Evolutionary conservation across 2,329 filamentous ascomycete genomes (phyloP).

Genomic region (Stemphylium vesicarium): DNA sequence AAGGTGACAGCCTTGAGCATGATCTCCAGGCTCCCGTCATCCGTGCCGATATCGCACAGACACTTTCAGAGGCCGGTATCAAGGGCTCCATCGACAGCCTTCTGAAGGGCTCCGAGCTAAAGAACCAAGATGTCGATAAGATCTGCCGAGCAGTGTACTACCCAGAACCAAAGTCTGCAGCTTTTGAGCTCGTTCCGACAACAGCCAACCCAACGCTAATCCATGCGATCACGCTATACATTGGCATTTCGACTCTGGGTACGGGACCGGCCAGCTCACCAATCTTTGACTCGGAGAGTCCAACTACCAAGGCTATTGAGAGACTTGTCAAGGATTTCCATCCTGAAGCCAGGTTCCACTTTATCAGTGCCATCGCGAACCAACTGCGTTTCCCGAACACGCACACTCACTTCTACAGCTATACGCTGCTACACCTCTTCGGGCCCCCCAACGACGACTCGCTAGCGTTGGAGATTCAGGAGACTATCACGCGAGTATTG

Average conservation of each 20-base stretch:
- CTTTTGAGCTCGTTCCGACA: slow-evolving; percentile 70
- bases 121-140: slow-evolving; percentile 75
- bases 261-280: slow-evolving; percentile 65
- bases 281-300: slow-evolving; percentile 68
- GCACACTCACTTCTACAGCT: slow-evolving; percentile 92
- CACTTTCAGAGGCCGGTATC: slow-evolving; percentile 59
- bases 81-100: slow-evolving; percentile 60
- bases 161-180: slow-evolving; percentile 63
- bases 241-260: slow-evolving; percentile 75
- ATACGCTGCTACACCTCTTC: slow-evolving; percentile 83
- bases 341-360: slow-evolving; percentile 81
- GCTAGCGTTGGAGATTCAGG: slow-evolving; percentile 77
- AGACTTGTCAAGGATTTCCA: slow-evolving; percentile 76
- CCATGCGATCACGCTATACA: slow-evolving; percentile 82
- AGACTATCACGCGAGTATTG: slow-evolving; percentile 88
- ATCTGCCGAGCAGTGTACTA: slow-evolving; percentile 76
- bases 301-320: slow-evolving; percentile 75
- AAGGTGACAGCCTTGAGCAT: slow-evolving; percentile 78
- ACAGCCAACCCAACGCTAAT: slow-evolving; percentile 74
- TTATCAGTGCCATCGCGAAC: slow-evolving; percentile 85
- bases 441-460: slow-evolving; percentile 63
- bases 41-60: slow-evolving; percentile 65
- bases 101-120: slow-evolving; percentile 62
- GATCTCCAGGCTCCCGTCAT: slow-evolving; percentile 71
- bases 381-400: slow-evolving; percentile 89